Percentiles rank a stretch among this genome's conserved stretches.
phyloP scores from a whole-genome alignment of 306 rosid genomes.

The Malus sieversii region DNA sequence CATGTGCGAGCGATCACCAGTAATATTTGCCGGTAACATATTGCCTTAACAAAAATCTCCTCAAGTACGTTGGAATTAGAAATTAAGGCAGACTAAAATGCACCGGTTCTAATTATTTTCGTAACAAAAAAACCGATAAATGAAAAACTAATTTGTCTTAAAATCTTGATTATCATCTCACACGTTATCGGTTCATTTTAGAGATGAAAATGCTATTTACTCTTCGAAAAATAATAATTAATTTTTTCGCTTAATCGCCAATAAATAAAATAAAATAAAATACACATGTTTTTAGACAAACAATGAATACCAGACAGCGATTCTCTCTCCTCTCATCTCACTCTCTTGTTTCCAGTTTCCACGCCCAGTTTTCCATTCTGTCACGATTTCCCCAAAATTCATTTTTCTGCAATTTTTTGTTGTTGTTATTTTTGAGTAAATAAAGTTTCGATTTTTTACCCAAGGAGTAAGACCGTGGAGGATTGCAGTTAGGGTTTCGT shows the following conservation, averaged over 20 bases:
- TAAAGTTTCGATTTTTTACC: neutral
- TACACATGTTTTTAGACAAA: neutral
- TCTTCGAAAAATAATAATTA: neutral
- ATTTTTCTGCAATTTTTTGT: neutral
- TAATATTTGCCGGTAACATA: too few relatives aligned
- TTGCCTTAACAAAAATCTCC: too few relatives aligned
- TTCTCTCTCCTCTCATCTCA: neutral
- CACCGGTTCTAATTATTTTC: too few relatives aligned
- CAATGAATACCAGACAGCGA: neutral
- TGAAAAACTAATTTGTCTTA: too few relatives aligned
- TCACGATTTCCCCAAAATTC: neutral
- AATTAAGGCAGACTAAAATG: too few relatives aligned
- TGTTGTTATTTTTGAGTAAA: neutral
- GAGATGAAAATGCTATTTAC: too few relatives aligned
- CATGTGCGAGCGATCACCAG: too few relatives aligned
- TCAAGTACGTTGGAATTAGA: too few relatives aligned
- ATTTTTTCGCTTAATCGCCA: neutral
- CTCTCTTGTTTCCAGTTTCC: neutral
- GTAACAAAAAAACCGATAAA: too few relatives aligned
- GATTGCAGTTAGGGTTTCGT: constrained; percentile 5
- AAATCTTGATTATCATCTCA: too few relatives aligned
- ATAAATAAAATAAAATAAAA: neutral
- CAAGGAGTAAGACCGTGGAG: neutral
- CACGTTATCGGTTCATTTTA: too few relatives aligned
- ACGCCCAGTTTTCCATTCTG: neutral